These are phyloP conservation scores for Cladorrhinum sp. DNA, from an alignment of 2,329 filamentous ascomycete species.

Conservation along the genomic window DNA sequence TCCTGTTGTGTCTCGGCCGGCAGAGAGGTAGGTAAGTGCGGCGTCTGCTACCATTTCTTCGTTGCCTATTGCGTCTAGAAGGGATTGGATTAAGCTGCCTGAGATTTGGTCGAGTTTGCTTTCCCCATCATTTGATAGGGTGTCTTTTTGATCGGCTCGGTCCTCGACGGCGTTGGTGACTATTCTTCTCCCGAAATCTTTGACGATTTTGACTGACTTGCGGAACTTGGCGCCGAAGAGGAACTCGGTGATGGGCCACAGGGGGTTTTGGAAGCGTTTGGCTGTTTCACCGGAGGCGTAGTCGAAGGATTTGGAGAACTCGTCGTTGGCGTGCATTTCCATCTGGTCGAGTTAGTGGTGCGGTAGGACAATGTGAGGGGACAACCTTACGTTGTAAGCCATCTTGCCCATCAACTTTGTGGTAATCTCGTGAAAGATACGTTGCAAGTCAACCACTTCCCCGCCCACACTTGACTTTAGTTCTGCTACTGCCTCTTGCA, in stretches of 20 bases:
- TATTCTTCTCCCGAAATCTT: conserved; percentile 54
- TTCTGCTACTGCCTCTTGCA: conserved; percentile 40
- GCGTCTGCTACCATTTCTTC: conserved; percentile 59
- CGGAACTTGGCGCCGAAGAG: conserved; percentile 49
- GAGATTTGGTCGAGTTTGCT: conserved; percentile 42
- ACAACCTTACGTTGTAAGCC: conserved; percentile 55
- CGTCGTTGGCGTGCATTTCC: conserved; percentile 61
- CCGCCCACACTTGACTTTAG: conserved; percentile 35
- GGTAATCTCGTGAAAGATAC: conserved; percentile 61
- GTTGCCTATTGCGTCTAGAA: conserved; percentile 55
- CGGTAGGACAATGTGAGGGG: neutral
- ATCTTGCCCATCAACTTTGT: conserved; percentile 65
- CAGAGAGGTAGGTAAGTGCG: conserved; percentile 64
- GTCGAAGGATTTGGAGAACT: conserved; percentile 60
- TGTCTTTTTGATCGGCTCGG: conserved; percentile 27
- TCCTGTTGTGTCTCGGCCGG: conserved; percentile 62
- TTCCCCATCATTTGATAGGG: conserved; percentile 8
- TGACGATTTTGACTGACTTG: conserved; percentile 48
- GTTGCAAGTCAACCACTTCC: conserved; percentile 52
- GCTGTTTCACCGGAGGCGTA: conserved; percentile 59
- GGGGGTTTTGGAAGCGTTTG: conserved; percentile 62
- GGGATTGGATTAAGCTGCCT: conserved; percentile 57
- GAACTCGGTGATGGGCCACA: conserved; percentile 58
- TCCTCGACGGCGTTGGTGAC: conserved; percentile 52
- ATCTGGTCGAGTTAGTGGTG: conserved; percentile 39